A percentile compares a stretch with the other conserved stretches of the same genome.
phyloP scores from a whole-genome alignment of 495 filamentous ascomycete genomes.

The Elasticomyces elasticus region DNA sequence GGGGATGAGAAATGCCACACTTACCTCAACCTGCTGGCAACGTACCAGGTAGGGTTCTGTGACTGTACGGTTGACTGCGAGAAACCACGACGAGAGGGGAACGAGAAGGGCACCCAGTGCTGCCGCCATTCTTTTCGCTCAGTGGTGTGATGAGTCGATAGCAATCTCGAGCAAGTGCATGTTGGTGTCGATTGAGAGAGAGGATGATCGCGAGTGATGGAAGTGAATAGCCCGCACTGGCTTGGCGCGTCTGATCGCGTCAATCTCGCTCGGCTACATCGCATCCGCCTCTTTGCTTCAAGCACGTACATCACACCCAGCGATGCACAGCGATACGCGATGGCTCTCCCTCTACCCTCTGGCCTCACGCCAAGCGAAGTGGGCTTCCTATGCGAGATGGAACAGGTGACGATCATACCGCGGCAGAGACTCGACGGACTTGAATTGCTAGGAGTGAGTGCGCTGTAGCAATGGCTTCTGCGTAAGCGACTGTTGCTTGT shows the following conservation, averaged over 20 bases:
- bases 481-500: conserved; percentile 15
- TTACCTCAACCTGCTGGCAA: background rate
- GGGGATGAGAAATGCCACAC: conserved; percentile 4
- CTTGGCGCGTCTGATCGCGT: conserved; percentile 3
- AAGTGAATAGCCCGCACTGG: too few relatives aligned
- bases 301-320: background rate
- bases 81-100: conserved; percentile 21
- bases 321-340: conserved; percentile 31
- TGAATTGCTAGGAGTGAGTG: conserved; percentile 69
- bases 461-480: conserved; percentile 20
- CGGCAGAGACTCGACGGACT: conserved; percentile 82
- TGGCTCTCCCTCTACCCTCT: conserved; percentile 75
- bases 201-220: too few relatives aligned
- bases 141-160: background rate
- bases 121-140: background rate
- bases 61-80: conserved; percentile 35
- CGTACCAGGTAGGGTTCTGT: conserved; percentile 74
- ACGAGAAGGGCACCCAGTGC: conserved; percentile 1
- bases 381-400: conserved; percentile 95
- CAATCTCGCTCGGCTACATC: background rate
- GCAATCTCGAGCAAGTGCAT: too few relatives aligned
- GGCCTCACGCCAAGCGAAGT: conserved; percentile 84
- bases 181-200: too few relatives aligned
- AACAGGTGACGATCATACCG: conserved; percentile 82
- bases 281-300: conserved; percentile 9